Percentiles rank a stretch among this genome's conserved stretches.
phyloP scores from a whole-genome alignment of 2,329 filamentous ascomycete species.

The Colletotrichum eremochloae region DNA sequence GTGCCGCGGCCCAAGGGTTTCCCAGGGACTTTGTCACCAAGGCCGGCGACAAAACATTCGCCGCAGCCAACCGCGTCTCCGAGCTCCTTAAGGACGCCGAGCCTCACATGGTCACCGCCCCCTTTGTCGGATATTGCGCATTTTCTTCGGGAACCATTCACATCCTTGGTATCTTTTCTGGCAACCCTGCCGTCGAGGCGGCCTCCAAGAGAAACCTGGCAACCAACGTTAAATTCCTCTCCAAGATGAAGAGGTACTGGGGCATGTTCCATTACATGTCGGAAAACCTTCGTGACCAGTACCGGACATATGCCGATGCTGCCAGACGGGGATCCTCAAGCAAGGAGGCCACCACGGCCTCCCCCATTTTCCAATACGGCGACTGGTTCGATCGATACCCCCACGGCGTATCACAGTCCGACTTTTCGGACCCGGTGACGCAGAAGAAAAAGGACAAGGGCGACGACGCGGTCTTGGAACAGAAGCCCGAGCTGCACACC shows the following conservation, averaged over 20 bases:
- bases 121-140: slow-evolving; percentile 94
- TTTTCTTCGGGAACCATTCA: slow-evolving; percentile 96
- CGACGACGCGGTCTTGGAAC: slow-evolving; percentile 89
- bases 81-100: slow-evolving; percentile 85
- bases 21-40: slow-evolving; percentile 83
- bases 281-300: slow-evolving; percentile 91
- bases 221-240: slow-evolving; percentile 89
- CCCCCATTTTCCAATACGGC: slow-evolving; percentile 90
- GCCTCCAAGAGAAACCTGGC: slow-evolving; percentile 86
- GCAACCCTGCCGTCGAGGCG: slow-evolving; percentile 80
- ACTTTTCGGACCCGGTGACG: slow-evolving; percentile 82
- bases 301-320: slow-evolving; percentile 87
- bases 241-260: slow-evolving; percentile 98
- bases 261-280: slow-evolving; percentile 98
- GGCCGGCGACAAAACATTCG: slow-evolving; percentile 80
- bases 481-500: slow-evolving; percentile 90
- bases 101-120: slow-evolving; percentile 84
- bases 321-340: slow-evolving; percentile 74
- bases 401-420: slow-evolving; percentile 86
- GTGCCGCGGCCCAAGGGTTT: slow-evolving; percentile 75
- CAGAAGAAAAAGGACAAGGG: slow-evolving; percentile 80
- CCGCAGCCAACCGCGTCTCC: slow-evolving; percentile 89
- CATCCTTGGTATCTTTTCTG: slow-evolving; percentile 90
- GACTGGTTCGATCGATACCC: slow-evolving; percentile 98
- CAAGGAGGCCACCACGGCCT: slow-evolving; percentile 61